Evolutionary conservation across 192 early-diverging fungal genomes (phyloP).

Genomic region (Spizellomyces punctatus): DNA sequence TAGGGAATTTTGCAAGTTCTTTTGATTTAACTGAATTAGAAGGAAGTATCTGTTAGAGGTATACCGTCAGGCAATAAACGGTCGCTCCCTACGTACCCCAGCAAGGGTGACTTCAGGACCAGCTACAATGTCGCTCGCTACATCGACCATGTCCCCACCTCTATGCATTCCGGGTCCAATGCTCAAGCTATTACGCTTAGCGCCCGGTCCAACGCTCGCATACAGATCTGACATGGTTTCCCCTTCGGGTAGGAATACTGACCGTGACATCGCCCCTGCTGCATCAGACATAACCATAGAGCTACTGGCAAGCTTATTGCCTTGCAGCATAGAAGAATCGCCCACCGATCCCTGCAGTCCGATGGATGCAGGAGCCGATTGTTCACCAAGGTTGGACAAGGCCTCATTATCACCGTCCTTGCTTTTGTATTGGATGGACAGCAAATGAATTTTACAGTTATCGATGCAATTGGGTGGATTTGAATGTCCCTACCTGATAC

Average conservation of each 20-base stretch:
- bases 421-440: not conserved
- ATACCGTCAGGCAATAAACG: slow-evolving; percentile 1
- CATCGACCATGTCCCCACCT: not conserved
- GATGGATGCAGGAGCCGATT: not conserved
- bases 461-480: not conserved
- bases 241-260: slow-evolving; percentile 30
- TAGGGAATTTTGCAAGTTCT: slow-evolving; percentile 42
- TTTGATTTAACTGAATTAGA: slow-evolving; percentile 45
- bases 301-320: slow-evolving; percentile 8
- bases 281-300: slow-evolving; percentile 23
- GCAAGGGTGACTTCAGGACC: not conserved
- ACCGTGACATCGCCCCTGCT: slow-evolving; percentile 14
- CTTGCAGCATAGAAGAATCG: not conserved
- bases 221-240: slow-evolving; percentile 36
- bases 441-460: not conserved
- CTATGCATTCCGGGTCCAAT: not conserved
- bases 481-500: not conserved
- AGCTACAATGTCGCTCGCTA: not conserved
- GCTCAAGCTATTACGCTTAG: not conserved
- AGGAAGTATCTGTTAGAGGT: not conserved
- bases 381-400: not conserved
- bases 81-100: not conserved
- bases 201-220: slow-evolving; percentile 23
- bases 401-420: slow-evolving; percentile 25
- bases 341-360: not conserved